These are phyloP conservation scores for Theileria parva DNA, from an alignment of 169 alveolate species.

Conservation along the genomic window DNA sequence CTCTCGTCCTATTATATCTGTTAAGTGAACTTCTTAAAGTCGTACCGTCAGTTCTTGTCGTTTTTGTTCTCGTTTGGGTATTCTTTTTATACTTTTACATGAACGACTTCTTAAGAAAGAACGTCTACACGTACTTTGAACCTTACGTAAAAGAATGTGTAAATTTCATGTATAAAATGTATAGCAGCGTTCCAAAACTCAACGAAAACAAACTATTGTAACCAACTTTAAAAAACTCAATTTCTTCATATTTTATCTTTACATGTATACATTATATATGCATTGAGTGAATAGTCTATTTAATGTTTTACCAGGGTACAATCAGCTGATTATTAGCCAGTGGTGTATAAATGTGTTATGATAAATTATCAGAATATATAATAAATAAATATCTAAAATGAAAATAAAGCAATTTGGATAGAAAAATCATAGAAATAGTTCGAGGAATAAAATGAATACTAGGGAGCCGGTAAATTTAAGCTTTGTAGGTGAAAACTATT, in stretches of 20 bases:
- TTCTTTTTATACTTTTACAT: conserved; percentile 35
- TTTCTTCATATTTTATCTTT: neutral
- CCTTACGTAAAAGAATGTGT: conserved; percentile 13
- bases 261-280: no score
- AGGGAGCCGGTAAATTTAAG: neutral
- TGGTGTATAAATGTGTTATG: no score
- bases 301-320: neutral
- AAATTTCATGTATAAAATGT: conserved; percentile 4
- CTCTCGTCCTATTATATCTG: conserved; percentile 35
- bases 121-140: conserved; percentile 32
- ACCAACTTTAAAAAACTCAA: neutral
- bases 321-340: no score
- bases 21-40: conserved; percentile 32
- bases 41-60: conserved; percentile 25
- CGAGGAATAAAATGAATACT: no score
- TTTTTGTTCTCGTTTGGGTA: conserved; percentile 39
- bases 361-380: no score
- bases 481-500: no score
- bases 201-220: conserved; percentile 23
- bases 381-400: no score
- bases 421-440: neutral
- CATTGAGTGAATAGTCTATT: no score
- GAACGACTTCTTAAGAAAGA: conserved; percentile 24
- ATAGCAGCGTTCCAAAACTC: conserved; percentile 48
- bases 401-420: neutral